Base-by-base conservation (phyloP, 2,329 filamentous ascomycete genomes). In the Epichloe brachyelytri region DNA sequence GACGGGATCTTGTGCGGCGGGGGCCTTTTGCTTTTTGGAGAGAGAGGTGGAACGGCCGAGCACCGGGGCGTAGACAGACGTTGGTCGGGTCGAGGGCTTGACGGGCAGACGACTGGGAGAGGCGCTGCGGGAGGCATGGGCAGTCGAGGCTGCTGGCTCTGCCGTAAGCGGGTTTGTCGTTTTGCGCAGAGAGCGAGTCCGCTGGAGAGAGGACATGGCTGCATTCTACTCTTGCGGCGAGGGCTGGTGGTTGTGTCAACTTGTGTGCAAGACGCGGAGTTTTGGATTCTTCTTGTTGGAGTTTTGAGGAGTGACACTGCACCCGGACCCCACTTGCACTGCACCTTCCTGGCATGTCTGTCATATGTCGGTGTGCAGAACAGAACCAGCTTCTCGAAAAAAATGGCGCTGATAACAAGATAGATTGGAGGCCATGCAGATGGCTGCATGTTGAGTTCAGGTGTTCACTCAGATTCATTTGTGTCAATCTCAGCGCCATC, bases 101-200 rank as follows among this genome's bases (percentile, higher is more conserved):
- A 73, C 61, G 39, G 75, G 75, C 34, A 78, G 64, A 39, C 75
- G 70, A 58, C 71, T 78, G 2, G 76, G 74, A 10, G 75, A 78
- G 17, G 56, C 59, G 56, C 62, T 70, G 51, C 70, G 65, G 26
- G 60, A 63, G 62, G 54, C 49, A 54, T 43, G n/a, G 15, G 40
- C 15, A 5, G 45, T 51, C 58, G 48, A 26, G 56, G 46, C 33
- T 47, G 46, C 46, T 7, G 57, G 33, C 5, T 15, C 56, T 34
- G 33, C 53, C 33, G 51, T 48, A 43, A 43, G 49, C 22, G 39
- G 55, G 22, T 44, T 51, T 53, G 41, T 54, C 49, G 19, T 55
- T 53, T 45, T 72, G 37, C 75, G 74, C 51, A 78, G 57, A 3
- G 76, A 77, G 17, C 52, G 52, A 14, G 40, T 46, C 19, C 46